Percentiles rank a stretch among this genome's conserved stretches.
phyloP scores from a whole-genome alignment of 108 stramenopile genomes.

The Cylindrotheca closterium region DNA sequence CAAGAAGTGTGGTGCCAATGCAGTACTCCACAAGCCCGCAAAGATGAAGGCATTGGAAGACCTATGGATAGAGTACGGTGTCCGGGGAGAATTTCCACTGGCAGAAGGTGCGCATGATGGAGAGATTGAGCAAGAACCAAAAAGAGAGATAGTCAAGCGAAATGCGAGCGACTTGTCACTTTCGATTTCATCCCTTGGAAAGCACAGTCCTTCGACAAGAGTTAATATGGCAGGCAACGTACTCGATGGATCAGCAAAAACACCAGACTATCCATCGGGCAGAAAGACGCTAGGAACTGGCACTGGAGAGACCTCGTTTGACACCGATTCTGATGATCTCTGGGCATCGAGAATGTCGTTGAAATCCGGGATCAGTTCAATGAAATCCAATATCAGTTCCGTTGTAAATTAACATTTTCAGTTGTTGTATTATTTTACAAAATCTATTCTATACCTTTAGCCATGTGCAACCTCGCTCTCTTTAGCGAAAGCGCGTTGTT shows the following conservation, averaged over 20 bases:
- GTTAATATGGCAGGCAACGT: background rate
- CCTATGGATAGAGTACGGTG: slow-evolving; percentile 3
- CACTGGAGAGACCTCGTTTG: too few relatives aligned
- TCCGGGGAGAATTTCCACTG: background rate
- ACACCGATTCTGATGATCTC: too few relatives aligned
- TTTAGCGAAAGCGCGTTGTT: slow-evolving; percentile 23
- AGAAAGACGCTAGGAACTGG: too few relatives aligned
- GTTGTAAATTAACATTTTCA: background rate
- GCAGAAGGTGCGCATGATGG: too few relatives aligned
- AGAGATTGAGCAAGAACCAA: too few relatives aligned
- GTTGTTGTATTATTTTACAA: background rate
- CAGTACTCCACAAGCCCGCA: slow-evolving; percentile 34
- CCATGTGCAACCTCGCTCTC: background rate
- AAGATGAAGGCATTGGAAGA: slow-evolving; percentile 29
- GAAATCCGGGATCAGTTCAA: too few relatives aligned
- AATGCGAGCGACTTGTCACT: too few relatives aligned
- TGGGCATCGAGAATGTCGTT: too few relatives aligned
- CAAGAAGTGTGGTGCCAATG: slow-evolving; percentile 33
- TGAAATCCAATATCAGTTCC: background rate
- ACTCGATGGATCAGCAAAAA: background rate
- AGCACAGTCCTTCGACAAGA: too few relatives aligned
- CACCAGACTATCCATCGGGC: background rate
- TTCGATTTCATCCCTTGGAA: too few relatives aligned
- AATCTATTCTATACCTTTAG: background rate
- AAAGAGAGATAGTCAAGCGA: too few relatives aligned